Conservation (phyloP, 768 basidiomycete species). For the Vishniacozyma victoriae region DNA sequence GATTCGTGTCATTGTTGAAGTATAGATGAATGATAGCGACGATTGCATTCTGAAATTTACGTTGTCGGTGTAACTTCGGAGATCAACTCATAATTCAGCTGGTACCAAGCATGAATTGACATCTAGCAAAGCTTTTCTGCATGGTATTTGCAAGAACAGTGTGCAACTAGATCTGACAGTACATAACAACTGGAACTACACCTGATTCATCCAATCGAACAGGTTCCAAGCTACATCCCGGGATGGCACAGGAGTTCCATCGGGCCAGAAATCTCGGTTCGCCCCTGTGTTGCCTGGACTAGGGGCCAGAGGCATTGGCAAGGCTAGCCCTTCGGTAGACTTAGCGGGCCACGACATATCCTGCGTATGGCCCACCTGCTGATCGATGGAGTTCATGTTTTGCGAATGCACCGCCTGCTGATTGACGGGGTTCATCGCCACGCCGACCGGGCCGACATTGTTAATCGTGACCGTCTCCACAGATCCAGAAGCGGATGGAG, state of each 20-base stretch:
- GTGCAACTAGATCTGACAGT: neutral
- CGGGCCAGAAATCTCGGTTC: neutral
- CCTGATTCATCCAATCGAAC: neutral
- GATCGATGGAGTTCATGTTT: neutral
- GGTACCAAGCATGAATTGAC: neutral
- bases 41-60: too few species aligned
- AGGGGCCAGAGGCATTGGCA: neutral
- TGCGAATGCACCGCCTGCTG: neutral
- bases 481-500: neutral
- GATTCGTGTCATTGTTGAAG: conserved; percentile 40
- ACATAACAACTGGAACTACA: too few species aligned
- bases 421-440: neutral
- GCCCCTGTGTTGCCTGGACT: too few species aligned
- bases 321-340: neutral
- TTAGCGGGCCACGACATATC: too few species aligned
- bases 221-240: neutral
- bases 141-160: neutral
- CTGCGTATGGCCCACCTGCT: too few species aligned
- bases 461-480: neutral
- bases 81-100: too few species aligned
- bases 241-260: neutral
- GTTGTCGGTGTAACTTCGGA: too few species aligned
- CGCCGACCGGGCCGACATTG: neutral
- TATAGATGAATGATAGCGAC: too few species aligned
- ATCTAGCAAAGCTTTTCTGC: neutral